A percentile compares a stretch with the other conserved stretches of the same genome.
Evolutionary conservation across 2,329 filamentous ascomycete genomes (phyloP).

Genomic region (Cladosporium cucumerinum): DNA sequence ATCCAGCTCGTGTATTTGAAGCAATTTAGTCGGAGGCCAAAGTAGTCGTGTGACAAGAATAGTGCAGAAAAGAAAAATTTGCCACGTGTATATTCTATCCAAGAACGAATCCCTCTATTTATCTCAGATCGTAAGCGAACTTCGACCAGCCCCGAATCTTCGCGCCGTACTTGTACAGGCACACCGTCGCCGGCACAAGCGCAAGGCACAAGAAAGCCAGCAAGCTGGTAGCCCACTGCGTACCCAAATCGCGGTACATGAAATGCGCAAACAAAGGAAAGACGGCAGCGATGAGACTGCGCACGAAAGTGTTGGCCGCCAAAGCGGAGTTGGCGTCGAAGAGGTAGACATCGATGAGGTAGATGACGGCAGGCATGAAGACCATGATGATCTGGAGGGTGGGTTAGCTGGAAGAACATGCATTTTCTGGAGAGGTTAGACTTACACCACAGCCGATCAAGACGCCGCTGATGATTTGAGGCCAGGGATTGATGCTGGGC

Average conservation of each 20-base stretch:
- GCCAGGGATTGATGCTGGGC: conserved; percentile 40
- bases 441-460: conserved; percentile 36
- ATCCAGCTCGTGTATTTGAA: background rate
- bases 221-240: conserved; percentile 34
- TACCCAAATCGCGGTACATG: conserved; percentile 36
- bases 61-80: background rate
- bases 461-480: conserved; percentile 42
- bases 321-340: conserved; percentile 35
- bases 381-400: conserved; percentile 40
- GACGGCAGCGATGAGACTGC: conserved; percentile 35
- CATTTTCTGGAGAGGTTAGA: background rate
- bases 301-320: conserved; percentile 37
- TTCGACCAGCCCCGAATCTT: conserved; percentile 26
- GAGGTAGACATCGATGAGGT: conserved; percentile 46
- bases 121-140: conserved; percentile 19
- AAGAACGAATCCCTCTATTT: background rate
- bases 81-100: no score
- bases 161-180: conserved; percentile 31
- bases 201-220: conserved; percentile 35
- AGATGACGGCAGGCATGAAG: conserved; percentile 45
- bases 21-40: background rate
- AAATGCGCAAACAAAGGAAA: conserved; percentile 35
- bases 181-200: conserved; percentile 29
- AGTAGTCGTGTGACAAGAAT: background rate
- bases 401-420: background rate